Evolutionary conservation across 2,329 filamentous ascomycete genomes (phyloP).

Genomic region (Cyphellophora europaea): DNA sequence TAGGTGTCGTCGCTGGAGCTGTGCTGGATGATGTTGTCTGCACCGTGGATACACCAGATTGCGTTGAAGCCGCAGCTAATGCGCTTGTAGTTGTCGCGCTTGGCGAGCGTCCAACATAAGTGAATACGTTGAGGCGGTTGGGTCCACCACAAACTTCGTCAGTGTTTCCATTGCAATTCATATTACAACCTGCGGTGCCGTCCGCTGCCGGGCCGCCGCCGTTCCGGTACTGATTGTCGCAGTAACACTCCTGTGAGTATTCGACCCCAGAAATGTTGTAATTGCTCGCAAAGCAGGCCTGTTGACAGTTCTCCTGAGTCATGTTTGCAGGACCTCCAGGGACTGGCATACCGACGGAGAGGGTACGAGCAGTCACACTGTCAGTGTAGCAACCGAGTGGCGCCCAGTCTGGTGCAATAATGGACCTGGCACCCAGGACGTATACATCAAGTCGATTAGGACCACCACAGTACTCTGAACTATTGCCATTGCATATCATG

Average conservation of each 20-base stretch:
- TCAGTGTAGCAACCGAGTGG: conserved; percentile 24
- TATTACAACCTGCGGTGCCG: conserved; percentile 36
- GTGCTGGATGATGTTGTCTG: background rate
- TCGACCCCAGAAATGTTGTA: conserved; percentile 26
- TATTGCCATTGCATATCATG: conserved; percentile 25
- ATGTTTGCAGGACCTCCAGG: conserved; percentile 14
- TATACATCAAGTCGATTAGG: conserved; percentile 12
- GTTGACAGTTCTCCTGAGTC: conserved; percentile 22
- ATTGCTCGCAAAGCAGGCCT: conserved; percentile 20
- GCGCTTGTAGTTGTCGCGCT: conserved; percentile 14
- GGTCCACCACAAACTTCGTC: conserved; percentile 25
- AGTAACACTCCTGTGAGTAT: conserved; percentile 23
- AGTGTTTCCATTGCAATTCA: conserved; percentile 33
- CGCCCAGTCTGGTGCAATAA: conserved; percentile 14
- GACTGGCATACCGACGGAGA: conserved; percentile 9
- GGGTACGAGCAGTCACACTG: conserved; percentile 12
- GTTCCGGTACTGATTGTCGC: conserved; percentile 22
- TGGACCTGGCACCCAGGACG: background rate
- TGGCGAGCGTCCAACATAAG: background rate
- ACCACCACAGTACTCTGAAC: conserved; percentile 34
- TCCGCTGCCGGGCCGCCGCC: conserved; percentile 12
- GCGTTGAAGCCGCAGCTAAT: too few relatives aligned
- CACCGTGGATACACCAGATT: background rate
- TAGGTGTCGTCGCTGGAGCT: background rate
- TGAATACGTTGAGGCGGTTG: conserved; percentile 17